A percentile compares a stretch with the other conserved stretches of the same genome.
Conservation (phyloP, 2,329 filamentous ascomycete genomes). For the Rhynchosporium secalis region DNA sequence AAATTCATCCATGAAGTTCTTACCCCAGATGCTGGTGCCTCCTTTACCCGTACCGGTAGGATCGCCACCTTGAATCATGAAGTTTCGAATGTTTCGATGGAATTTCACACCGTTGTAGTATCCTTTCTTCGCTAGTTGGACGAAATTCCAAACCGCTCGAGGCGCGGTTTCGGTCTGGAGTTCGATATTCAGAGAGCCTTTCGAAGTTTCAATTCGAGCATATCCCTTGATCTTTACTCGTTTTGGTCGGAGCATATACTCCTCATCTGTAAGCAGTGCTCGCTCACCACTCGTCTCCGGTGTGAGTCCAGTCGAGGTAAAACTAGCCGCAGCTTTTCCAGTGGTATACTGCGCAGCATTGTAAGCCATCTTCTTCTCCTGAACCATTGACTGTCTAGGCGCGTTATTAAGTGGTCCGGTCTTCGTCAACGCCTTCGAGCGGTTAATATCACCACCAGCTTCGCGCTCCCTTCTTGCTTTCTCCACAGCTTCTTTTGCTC, state of each 20-base stretch:
- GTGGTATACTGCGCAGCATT: constrained; percentile 92
- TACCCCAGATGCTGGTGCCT: constrained; percentile 89
- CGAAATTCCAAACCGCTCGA: constrained; percentile 95
- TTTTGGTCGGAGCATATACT: constrained; percentile 92
- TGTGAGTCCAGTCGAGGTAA: constrained; percentile 91
- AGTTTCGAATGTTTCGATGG: constrained; percentile 90
- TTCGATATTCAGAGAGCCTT: constrained; percentile 84
- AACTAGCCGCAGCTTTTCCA: constrained; percentile 86
- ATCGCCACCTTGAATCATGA: constrained; percentile 98
- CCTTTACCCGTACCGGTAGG: constrained; percentile 89
- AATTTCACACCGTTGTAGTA: constrained; percentile 86
- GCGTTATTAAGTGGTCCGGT: constrained; percentile 39
- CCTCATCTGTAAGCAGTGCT: constrained; percentile 85
- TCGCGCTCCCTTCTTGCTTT: constrained; percentile 76
- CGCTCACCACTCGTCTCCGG: constrained; percentile 87
- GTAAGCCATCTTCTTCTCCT: constrained; percentile 64
- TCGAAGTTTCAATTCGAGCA: constrained; percentile 81
- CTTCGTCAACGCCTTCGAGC: constrained; percentile 44
- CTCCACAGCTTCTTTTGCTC: constrained; percentile 91
- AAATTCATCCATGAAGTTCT: constrained; percentile 91
- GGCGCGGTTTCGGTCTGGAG: constrained; percentile 89
- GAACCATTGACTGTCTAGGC: constrained; percentile 48
- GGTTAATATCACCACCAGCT: constrained; percentile 59
- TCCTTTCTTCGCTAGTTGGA: constrained; percentile 80
- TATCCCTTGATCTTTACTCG: constrained; percentile 90